A percentile compares a stretch with the other conserved stretches of the same genome.
Evolutionary conservation across 2,329 filamentous ascomycete genomes (phyloP).

Genomic region (Zymoseptoria tritici): DNA sequence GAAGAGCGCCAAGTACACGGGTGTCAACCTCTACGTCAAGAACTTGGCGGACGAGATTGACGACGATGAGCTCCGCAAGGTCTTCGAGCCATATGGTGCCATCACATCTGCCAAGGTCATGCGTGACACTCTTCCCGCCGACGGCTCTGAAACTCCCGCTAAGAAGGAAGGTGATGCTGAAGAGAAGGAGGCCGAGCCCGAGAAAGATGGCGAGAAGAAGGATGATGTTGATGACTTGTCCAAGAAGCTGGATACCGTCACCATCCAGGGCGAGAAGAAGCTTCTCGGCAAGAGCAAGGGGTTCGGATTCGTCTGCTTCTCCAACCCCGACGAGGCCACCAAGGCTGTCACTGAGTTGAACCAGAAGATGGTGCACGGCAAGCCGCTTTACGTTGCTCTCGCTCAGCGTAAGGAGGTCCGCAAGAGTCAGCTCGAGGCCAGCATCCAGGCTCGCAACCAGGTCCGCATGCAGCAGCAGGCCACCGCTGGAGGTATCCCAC

Average conservation of each 20-base stretch:
- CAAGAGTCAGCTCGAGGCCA: conserved; percentile 97
- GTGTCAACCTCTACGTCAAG: conserved; percentile 99
- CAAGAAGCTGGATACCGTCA: conserved; percentile 46
- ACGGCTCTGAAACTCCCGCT: conserved; percentile 34
- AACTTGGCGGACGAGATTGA: conserved; percentile 96
- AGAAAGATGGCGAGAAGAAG: conserved; percentile 53
- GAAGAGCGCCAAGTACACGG: conserved; percentile 99
- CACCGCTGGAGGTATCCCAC: conserved; percentile 72
- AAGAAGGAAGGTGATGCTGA: conserved; percentile 38
- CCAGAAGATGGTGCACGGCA: conserved; percentile 95
- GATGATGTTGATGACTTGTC: conserved; percentile 41
- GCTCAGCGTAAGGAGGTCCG: conserved; percentile 99
- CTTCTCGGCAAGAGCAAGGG: conserved; percentile 96
- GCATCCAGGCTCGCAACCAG: conserved; percentile 98
- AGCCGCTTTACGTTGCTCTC: conserved; percentile 95
- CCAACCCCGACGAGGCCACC: conserved; percentile 96
- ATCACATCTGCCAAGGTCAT: conserved; percentile 99
- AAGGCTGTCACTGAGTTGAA: conserved; percentile 99
- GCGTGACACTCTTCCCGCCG: conserved; percentile 64
- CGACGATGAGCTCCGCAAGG: conserved; percentile 91
- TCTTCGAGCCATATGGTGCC: conserved; percentile 84
- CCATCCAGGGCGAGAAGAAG: conserved; percentile 54
- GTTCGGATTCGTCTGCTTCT: conserved; percentile 99
- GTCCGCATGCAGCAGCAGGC: conserved; percentile 96
- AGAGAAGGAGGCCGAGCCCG: conserved; percentile 49